Base-by-base conservation (phyloP, 257 asterid genomes). In the Echium plantagineum region DNA sequence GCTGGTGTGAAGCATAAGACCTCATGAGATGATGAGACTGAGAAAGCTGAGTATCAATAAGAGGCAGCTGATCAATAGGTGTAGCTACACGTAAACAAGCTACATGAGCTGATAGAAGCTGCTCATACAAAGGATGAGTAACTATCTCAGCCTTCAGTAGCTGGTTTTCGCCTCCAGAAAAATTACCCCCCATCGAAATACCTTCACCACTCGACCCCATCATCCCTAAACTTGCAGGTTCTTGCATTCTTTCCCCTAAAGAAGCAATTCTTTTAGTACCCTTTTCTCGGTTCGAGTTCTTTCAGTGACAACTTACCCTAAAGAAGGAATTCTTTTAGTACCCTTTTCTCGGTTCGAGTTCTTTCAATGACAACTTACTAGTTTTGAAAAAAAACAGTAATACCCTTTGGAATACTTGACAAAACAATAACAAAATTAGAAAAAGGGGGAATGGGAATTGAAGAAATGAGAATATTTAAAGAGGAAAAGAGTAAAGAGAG, bases 41-140 rank as follows among this genome's bases (percentile, higher is more conserved):
- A 0, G 96, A 74, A 55, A 86, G 82, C 81, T 93, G 99, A 22
- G 94, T 90, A 38, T 89, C 99, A 35, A 93, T 89, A 9, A 86
- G 77, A 0, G 94, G 97, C 12, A 93, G 71, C 68, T 93, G 99
- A 73, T 93, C 94, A 8, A 89, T 84, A 3, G 99, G 99, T 61
- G 99, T 93, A n/a, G 99, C 99, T 1, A 89, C 99, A 5, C 96
- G 88, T 3, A 93, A 83, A 69, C 99, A 93, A 15, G 97, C 86
- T 72, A 84, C 96, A 75, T 93, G 99, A 15, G 96, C 97, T 16
- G 96, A 75, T 31, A 93, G 77, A 17, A 93, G 86, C 72, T 93
- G 97, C 67, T 86, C 97, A 76, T 74, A 93, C 5, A 89, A 63
- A 15, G 99, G 99, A 71, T 89, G 94, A 21, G 75, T 57, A 17